Evolutionary conservation across 2,329 filamentous ascomycete genomes (phyloP).

Genomic region (Pseudonectria buxi): DNA sequence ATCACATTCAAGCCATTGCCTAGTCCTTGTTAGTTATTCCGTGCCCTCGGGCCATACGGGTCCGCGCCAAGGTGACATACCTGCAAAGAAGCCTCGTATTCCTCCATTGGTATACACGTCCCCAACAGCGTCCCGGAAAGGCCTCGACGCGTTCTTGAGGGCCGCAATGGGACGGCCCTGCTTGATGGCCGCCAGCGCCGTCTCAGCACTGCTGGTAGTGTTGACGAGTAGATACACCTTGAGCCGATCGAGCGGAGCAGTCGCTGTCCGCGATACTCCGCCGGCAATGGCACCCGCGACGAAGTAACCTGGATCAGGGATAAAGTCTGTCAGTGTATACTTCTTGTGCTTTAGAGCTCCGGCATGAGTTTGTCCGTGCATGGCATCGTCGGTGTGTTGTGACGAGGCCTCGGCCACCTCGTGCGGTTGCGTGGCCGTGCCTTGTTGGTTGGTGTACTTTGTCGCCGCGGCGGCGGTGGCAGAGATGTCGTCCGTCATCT

Average conservation of each 20-base stretch:
- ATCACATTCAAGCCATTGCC: slow-evolving; percentile 94
- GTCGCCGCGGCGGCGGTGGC: slow-evolving; percentile 10
- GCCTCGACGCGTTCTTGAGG: slow-evolving; percentile 57
- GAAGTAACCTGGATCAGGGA: slow-evolving; percentile 94
- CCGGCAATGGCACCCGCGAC: slow-evolving; percentile 90
- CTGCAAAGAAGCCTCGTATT: slow-evolving; percentile 83
- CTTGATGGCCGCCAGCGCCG: slow-evolving; percentile 60
- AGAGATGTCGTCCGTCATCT: slow-evolving; percentile 13
- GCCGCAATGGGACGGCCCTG: slow-evolving; percentile 61
- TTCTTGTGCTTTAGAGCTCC: slow-evolving; percentile 33
- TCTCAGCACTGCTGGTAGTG: slow-evolving; percentile 47
- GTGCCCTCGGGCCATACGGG: neutral
- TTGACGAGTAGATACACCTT: slow-evolving; percentile 98
- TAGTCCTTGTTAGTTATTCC: slow-evolving; percentile 30
- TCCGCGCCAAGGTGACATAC: slow-evolving; percentile 42
- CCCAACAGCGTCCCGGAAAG: slow-evolving; percentile 65
- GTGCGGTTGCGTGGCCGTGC: slow-evolving; percentile 17
- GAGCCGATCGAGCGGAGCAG: slow-evolving; percentile 89
- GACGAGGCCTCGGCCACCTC: slow-evolving; percentile 14
- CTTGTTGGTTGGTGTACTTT: slow-evolving; percentile 16
- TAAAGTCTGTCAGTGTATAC: slow-evolving; percentile 56
- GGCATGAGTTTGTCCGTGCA: slow-evolving; percentile 28
- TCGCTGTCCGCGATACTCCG: slow-evolving; percentile 89
- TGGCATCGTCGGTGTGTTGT: slow-evolving; percentile 29
- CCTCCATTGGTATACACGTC: slow-evolving; percentile 84